A percentile compares a stretch with the other conserved stretches of the same genome.
These are phyloP conservation scores for Lasiosphaeria miniovina DNA, from an alignment of 495 filamentous ascomycete genomes.

Conservation along the genomic window DNA sequence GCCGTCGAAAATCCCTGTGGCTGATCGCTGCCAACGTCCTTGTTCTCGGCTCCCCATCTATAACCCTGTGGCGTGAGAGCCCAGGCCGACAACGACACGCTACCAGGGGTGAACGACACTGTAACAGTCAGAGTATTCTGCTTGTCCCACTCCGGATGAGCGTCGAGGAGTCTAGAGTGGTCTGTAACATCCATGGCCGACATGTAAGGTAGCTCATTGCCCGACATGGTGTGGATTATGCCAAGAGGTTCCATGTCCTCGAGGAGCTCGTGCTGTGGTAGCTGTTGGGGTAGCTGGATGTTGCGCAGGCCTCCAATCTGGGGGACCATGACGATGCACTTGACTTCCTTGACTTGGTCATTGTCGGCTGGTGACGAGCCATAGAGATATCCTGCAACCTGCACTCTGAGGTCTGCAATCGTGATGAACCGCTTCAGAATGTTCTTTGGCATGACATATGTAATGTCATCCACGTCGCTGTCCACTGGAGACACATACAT, in stretches of 20 bases:
- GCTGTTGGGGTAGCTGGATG: constrained; percentile 83
- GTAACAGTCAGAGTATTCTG: constrained; percentile 90
- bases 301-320: constrained; percentile 94
- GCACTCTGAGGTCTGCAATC: constrained; percentile 93
- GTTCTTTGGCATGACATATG: constrained; percentile 99
- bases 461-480: constrained; percentile 75
- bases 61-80: constrained; percentile 86
- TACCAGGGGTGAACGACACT: constrained; percentile 97
- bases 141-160: constrained; percentile 84
- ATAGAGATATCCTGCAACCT: constrained; percentile 94
- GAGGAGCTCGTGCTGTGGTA: constrained; percentile 92
- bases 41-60: constrained; percentile 97
- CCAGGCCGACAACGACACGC: constrained; percentile 92
- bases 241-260: constrained; percentile 86
- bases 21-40: constrained; percentile 84
- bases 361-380: constrained; percentile 91
- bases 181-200: constrained; percentile 90
- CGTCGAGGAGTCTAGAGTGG: constrained; percentile 82
- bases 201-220: constrained; percentile 95
- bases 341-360: constrained; percentile 93
- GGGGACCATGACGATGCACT: constrained; percentile 94
- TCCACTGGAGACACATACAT: constrained; percentile 97
- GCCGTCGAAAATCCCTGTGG: constrained; percentile 88
- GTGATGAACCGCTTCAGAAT: constrained; percentile 98
- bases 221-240: constrained; percentile 91